A percentile compares a stretch with the other conserved stretches of the same genome.
phyloP scores from a whole-genome alignment of 2,329 filamentous ascomycete genomes.

The Fusarium aywerte region DNA sequence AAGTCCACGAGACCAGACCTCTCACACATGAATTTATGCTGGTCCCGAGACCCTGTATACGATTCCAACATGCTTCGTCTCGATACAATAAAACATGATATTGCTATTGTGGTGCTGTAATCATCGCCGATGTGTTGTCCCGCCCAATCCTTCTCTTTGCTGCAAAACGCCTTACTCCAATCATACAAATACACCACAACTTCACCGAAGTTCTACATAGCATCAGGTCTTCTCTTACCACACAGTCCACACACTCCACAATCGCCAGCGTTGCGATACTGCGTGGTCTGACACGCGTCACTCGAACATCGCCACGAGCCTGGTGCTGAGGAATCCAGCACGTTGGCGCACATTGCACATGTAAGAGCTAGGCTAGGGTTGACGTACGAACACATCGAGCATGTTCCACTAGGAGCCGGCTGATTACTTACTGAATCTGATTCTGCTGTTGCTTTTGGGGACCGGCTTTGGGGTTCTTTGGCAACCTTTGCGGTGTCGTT shows the following conservation, averaged over 20 bases:
- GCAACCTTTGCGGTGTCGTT: background rate
- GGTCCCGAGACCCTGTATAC: background rate
- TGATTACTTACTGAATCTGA: background rate
- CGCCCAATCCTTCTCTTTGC: background rate
- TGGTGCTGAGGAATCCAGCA: constrained; percentile 66
- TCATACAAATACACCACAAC: background rate
- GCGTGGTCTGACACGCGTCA: constrained; percentile 62
- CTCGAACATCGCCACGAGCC: constrained; percentile 73
- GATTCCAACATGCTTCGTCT: background rate
- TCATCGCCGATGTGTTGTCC: background rate
- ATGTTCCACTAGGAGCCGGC: constrained; percentile 46
- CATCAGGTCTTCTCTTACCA: constrained; percentile 56
- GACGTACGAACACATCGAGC: constrained; percentile 74
- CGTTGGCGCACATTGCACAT: constrained; percentile 77
- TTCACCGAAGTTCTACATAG: background rate
- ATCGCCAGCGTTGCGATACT: constrained; percentile 76
- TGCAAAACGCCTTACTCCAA: background rate
- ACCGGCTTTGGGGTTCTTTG: background rate
- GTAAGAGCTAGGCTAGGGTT: constrained; percentile 67
- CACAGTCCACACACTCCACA: constrained; percentile 77
- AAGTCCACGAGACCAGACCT: background rate
- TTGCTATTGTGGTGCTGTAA: background rate
- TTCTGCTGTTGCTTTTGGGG: background rate
- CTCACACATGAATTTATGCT: background rate
- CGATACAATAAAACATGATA: background rate